Conservation (phyloP, 2,329 filamentous ascomycete genomes). For the Pezicula carpinea region DNA sequence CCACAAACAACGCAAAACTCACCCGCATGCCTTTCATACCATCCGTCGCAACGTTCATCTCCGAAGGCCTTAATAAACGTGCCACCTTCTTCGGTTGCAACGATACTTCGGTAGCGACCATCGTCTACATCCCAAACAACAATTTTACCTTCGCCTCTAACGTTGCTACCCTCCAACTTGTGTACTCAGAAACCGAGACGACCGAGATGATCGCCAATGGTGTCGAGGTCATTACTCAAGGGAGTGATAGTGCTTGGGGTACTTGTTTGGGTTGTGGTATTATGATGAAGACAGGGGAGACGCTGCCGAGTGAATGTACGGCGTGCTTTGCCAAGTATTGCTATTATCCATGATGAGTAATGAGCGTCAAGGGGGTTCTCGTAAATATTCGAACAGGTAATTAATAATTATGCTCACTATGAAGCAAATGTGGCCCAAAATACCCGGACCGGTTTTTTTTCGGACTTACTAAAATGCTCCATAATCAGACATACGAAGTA, state of each 20-base stretch:
- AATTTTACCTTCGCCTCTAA: conserved; percentile 28
- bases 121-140: conserved; percentile 37
- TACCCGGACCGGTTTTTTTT: too few relatives aligned
- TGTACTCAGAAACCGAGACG: conserved; percentile 30
- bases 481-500: too few relatives aligned
- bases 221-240: conserved; percentile 28
- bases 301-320: conserved; percentile 30
- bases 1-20: conserved; percentile 40
- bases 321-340: conserved; percentile 38
- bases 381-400: too few relatives aligned
- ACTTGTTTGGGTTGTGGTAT: conserved; percentile 34
- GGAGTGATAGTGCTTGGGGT: conserved; percentile 26
- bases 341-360: conserved; percentile 15
- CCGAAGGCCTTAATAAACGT: conserved; percentile 52
- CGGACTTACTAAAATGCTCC: too few relatives aligned
- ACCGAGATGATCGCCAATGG: conserved; percentile 33
- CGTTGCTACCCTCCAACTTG: conserved; percentile 25
- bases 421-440: too few relatives aligned
- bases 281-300: conserved; percentile 27
- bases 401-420: too few relatives aligned
- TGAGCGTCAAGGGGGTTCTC: not conserved
- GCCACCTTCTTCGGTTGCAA: conserved; percentile 63
- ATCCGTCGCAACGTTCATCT: conserved; percentile 49
- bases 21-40: conserved; percentile 57
- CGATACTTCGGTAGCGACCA: conserved; percentile 19